A percentile compares a stretch with the other conserved stretches of the same genome.
Evolutionary conservation across 495 filamentous ascomycete species (phyloP).

Genomic region (Aspergillus coremiiformis): DNA sequence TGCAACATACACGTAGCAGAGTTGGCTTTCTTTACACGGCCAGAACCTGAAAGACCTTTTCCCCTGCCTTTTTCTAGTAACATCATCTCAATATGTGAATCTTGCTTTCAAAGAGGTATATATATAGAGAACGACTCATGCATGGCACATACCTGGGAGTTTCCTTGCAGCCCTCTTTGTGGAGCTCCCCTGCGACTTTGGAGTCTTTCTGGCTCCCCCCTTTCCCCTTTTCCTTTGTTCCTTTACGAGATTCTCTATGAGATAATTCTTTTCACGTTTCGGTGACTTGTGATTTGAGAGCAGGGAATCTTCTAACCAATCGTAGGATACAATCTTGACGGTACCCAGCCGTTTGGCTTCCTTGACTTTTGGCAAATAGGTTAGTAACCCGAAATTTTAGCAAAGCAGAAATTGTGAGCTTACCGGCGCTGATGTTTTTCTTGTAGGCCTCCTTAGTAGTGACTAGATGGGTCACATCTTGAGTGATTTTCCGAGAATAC

Average conservation of each 20-base stretch:
- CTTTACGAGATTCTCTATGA: conserved; percentile 32
- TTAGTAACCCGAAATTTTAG: neutral
- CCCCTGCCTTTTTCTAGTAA: neutral
- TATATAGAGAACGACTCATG: neutral
- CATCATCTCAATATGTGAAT: conserved; percentile 1
- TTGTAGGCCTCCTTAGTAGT: conserved; percentile 45
- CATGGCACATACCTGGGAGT: neutral
- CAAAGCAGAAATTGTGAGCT: neutral
- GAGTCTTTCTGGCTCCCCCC: conserved; percentile 12
- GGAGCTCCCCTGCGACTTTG: conserved; percentile 15
- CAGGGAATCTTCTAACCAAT: conserved; percentile 56
- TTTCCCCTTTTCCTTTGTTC: conserved; percentile 17
- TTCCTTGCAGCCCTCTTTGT: conserved; percentile 18
- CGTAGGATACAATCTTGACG: conserved; percentile 50
- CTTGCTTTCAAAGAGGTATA: neutral
- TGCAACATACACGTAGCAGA: conserved; percentile 1
- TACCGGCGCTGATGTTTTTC: conserved; percentile 40
- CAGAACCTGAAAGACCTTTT: conserved; percentile 4
- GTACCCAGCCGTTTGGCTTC: conserved; percentile 29
- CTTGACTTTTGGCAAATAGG: conserved; percentile 26
- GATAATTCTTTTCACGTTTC: conserved; percentile 39
- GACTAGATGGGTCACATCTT: conserved; percentile 53
- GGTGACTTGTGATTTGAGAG: conserved; percentile 20
- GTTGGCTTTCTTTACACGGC: neutral
- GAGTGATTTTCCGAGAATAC: conserved; percentile 31